A percentile compares a stretch with the other conserved stretches of the same genome.
phyloP scores from a whole-genome alignment of 2,329 filamentous ascomycete species.

The Ilyonectria sp. region DNA sequence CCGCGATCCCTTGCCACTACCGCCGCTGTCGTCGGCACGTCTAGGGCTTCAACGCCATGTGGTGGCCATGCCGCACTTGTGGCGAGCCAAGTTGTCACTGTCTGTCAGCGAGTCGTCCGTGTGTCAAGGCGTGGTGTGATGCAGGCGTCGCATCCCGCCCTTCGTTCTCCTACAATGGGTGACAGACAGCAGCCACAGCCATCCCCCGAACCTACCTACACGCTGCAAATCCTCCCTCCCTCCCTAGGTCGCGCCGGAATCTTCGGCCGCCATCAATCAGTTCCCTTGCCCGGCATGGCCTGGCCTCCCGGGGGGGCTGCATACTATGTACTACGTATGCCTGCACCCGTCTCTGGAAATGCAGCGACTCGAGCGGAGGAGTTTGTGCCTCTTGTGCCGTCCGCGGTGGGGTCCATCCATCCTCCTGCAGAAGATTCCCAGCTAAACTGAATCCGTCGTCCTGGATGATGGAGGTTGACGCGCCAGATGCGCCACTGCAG shows the following conservation, averaged over 20 bases:
- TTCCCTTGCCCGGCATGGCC: conserved; percentile 18
- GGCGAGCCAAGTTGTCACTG: conserved; percentile 2
- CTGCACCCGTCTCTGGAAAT: conserved; percentile 11
- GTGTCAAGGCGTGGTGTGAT: neutral
- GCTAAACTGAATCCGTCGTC: conserved; percentile 43
- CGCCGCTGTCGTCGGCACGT: conserved; percentile 22
- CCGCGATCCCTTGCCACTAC: conserved; percentile 14
- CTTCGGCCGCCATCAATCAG: conserved; percentile 17
- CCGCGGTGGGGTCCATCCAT: conserved; percentile 30
- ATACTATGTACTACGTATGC: conserved; percentile 11
- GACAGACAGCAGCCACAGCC: conserved; percentile 17
- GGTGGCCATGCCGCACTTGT: neutral
- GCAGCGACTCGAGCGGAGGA: conserved; percentile 14
- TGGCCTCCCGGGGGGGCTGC: neutral
- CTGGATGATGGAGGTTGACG: conserved; percentile 21
- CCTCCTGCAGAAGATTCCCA: conserved; percentile 31
- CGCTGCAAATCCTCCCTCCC: neutral
- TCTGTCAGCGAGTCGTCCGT: neutral
- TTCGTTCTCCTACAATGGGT: conserved; percentile 4
- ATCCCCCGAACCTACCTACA: conserved; percentile 10
- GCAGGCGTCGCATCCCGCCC: conserved; percentile 2
- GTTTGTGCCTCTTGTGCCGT: conserved; percentile 26
- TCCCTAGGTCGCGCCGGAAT: conserved; percentile 14
- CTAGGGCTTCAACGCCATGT: conserved; percentile 16
- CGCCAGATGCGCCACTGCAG: conserved; percentile 26